Conservation (phyloP, 164 flowering plant species). For the Macadamia integrifolia region DNA sequence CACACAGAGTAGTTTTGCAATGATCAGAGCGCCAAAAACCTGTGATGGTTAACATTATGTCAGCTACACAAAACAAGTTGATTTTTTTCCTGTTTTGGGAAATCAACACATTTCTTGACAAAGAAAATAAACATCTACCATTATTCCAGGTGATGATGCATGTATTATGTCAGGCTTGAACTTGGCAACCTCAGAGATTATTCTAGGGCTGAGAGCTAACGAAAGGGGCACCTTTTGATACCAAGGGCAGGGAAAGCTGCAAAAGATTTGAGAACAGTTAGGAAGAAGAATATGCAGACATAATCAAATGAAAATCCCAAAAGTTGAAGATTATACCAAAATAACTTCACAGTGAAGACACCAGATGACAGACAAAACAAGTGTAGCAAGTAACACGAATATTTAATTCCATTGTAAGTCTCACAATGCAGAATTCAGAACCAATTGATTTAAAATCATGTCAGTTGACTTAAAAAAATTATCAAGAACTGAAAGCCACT, state of each 20-base stretch:
- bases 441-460: not conserved
- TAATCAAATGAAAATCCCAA: not conserved
- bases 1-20: constrained; percentile 82
- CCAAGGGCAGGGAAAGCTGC: constrained; percentile 93
- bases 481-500: not conserved
- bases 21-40: constrained; percentile 94
- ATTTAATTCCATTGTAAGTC: not conserved
- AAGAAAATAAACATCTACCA: constrained; percentile 40
- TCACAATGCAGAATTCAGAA: too few species aligned
- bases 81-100: not conserved
- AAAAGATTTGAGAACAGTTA: constrained; percentile 12
- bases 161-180: constrained; percentile 99
- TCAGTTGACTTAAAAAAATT: not conserved
- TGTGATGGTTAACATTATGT: constrained; percentile 15
- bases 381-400: not conserved
- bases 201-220: constrained; percentile 95
- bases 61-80: constrained; percentile 1
- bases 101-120: not conserved
- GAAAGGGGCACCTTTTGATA: constrained; percentile 96
- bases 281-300: not conserved
- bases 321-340: not conserved
- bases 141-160: constrained; percentile 97
- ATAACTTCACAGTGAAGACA: not conserved
- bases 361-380: not conserved
- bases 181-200: constrained; percentile 79